These are phyloP conservation scores for Cladosporium oxysporum DNA, from an alignment of 2,329 filamentous ascomycete species.

Conservation along the genomic window DNA sequence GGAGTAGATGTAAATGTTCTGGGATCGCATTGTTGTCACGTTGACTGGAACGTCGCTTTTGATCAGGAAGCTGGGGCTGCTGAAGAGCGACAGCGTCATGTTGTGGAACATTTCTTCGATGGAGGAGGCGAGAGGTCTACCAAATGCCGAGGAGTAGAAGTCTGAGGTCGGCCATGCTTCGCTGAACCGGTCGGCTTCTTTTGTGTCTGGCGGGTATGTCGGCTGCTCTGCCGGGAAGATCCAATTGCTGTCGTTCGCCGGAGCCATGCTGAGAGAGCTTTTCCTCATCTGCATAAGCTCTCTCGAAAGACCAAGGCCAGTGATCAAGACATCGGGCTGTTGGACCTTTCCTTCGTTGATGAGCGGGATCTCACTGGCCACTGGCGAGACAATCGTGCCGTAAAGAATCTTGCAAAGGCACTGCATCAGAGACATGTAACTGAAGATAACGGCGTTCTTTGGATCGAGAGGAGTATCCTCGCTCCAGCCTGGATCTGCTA, in stretches of 20 bases:
- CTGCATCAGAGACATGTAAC: not conserved
- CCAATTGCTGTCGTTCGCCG: not conserved
- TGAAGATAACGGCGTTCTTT: not conserved
- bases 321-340: not conserved
- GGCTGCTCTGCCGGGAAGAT: not conserved
- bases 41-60: not conserved
- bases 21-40: not conserved
- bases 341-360: not conserved
- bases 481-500: not conserved
- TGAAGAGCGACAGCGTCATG: slow-evolving; percentile 11
- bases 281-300: not conserved
- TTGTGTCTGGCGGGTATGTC: not conserved
- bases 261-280: not conserved
- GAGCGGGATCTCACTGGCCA: not conserved
- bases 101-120: slow-evolving; percentile 8
- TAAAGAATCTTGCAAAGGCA: not conserved
- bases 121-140: not conserved
- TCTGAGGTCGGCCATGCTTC: slow-evolving; percentile 6
- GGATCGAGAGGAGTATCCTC: not conserved
- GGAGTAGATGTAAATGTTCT: slow-evolving; percentile 8
- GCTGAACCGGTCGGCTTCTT: not conserved
- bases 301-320: not conserved
- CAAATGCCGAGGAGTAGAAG: not conserved
- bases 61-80: not conserved
- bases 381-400: not conserved